Evolutionary conservation across 75 land plant genomes (phyloP), one percentile per base, ranked within the genome.

Genomic region (Pinus taeda): DNA sequence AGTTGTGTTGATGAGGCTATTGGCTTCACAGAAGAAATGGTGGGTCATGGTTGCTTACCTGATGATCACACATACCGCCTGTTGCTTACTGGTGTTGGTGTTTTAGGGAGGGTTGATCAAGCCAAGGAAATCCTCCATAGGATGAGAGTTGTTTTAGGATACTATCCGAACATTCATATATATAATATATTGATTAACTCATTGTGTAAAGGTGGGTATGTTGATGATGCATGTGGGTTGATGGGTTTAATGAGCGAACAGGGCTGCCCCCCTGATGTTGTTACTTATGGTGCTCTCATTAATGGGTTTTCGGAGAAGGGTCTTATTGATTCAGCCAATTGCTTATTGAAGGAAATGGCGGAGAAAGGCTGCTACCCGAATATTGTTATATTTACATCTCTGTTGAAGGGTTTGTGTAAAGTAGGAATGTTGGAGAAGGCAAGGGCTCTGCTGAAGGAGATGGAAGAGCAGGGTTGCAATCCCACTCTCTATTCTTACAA

Each of bases 181-280:
- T 90, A 87, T 66, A 93, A 90, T 66, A 87, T 80, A 49, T 70
- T 93, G 81, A 87, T 93, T 42, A 91, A 94, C 66, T 85, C 82
- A 3, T 61, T 60, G 5, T 79, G 83, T 26, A 73, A 77, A 42
- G 71, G 71, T 59, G 74, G 88, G 21, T 75, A 79, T 66, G 84
- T 76, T 57, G 59, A 80, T 29, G 76, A 86, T 58, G 88, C 86
- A 6, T 65, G 76, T 26, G 55, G 17, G 5, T 57, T 86, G 30
- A 76, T 86, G 62, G 55, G 70, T 61, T 62, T 57, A 42, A 86
- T 86, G 88, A 67, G 77, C 18, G 64, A 79, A 53, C 80, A 76
- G 55, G 88, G 88, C 15, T 77, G 79, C 57, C 24, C 29, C 22
- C 86, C 86, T 4, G 80, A 76, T 18, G 45, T 65, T 55, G 82